These are phyloP conservation scores for Volutella citrinella DNA, from an alignment of 2,329 filamentous ascomycete genomes.

Conservation along the genomic window DNA sequence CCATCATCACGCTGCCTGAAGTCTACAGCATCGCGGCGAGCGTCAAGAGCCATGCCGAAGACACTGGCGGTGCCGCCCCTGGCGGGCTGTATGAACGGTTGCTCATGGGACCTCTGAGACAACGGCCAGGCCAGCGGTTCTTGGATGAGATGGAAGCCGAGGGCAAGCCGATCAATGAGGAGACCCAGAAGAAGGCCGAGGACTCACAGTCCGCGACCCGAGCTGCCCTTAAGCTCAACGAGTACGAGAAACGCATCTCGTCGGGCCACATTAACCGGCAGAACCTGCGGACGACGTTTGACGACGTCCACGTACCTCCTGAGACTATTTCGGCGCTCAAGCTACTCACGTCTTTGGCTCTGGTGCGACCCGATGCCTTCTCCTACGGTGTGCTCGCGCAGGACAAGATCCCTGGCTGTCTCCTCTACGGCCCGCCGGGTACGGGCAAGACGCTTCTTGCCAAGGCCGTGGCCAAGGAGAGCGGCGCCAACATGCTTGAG, in stretches of 20 bases:
- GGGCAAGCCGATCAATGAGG: slow-evolving; percentile 16
- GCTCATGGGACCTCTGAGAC: slow-evolving; percentile 30
- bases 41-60: slow-evolving; percentile 24
- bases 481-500: slow-evolving; percentile 73
- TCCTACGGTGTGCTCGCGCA: slow-evolving; percentile 88
- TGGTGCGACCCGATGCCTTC: slow-evolving; percentile 91
- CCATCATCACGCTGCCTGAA: slow-evolving; percentile 37
- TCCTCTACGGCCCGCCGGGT: slow-evolving; percentile 85
- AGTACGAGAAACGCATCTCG: slow-evolving; percentile 80
- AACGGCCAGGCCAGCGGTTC: slow-evolving; percentile 29
- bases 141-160: slow-evolving; percentile 28
- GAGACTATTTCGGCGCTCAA: slow-evolving; percentile 87
- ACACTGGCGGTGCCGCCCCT: slow-evolving; percentile 17
- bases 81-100: slow-evolving; percentile 29
- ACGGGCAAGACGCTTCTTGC: slow-evolving; percentile 71
- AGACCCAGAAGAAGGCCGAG: slow-evolving; percentile 28
- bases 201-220: slow-evolving; percentile 26
- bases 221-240: slow-evolving; percentile 52
- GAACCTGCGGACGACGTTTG: slow-evolving; percentile 82
- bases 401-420: slow-evolving; percentile 85
- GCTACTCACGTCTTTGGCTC: slow-evolving; percentile 81
- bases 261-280: slow-evolving; percentile 77
- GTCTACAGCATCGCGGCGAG: slow-evolving; percentile 37
- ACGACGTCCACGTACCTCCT: slow-evolving; percentile 76
- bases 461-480: slow-evolving; percentile 67